Conservation (phyloP, 495 filamentous ascomycete genomes). For the Jackrogersella multiformis region DNA sequence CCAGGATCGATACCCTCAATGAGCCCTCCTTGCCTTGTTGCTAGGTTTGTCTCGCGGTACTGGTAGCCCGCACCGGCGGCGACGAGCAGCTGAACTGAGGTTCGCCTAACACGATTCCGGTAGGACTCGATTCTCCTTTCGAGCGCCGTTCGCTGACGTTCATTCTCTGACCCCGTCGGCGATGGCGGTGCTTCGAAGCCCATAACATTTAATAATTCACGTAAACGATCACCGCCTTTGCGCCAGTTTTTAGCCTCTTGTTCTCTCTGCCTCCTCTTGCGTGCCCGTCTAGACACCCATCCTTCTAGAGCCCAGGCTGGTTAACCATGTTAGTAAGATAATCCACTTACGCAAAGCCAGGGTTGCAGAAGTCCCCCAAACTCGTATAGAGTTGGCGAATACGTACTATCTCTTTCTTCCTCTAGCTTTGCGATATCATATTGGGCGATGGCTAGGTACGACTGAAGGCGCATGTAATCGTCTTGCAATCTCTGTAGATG, state of each 20-base stretch:
- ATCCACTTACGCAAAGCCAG: background rate
- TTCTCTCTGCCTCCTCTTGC: background rate
- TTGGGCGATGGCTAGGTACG: constrained; percentile 14
- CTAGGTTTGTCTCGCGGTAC: constrained; percentile 25
- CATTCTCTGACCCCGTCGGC: constrained; percentile 12
- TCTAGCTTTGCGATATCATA: background rate
- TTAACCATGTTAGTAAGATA: constrained; percentile 11
- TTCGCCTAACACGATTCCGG: constrained; percentile 23
- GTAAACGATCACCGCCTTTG: background rate
- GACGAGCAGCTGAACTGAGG: constrained; percentile 35
- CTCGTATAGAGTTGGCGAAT: background rate
- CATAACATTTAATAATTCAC: background rate
- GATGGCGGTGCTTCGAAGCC: background rate
- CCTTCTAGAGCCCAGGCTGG: background rate
- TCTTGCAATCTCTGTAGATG: constrained; percentile 5
- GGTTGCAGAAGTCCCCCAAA: background rate
- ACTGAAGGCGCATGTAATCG: constrained; percentile 7
- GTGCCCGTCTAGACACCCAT: constrained; percentile 13
- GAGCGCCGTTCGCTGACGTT: background rate
- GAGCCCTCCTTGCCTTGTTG: constrained; percentile 12
- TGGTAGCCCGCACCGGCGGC: constrained; percentile 35
- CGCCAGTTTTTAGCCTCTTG: background rate
- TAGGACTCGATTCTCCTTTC: constrained; percentile 10
- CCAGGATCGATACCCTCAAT: constrained; percentile 10
- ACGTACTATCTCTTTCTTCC: constrained; percentile 21